Evolutionary conservation across 1,284 basidiomycete species (phyloP).

Genomic region (Trichosporon ovoides): DNA sequence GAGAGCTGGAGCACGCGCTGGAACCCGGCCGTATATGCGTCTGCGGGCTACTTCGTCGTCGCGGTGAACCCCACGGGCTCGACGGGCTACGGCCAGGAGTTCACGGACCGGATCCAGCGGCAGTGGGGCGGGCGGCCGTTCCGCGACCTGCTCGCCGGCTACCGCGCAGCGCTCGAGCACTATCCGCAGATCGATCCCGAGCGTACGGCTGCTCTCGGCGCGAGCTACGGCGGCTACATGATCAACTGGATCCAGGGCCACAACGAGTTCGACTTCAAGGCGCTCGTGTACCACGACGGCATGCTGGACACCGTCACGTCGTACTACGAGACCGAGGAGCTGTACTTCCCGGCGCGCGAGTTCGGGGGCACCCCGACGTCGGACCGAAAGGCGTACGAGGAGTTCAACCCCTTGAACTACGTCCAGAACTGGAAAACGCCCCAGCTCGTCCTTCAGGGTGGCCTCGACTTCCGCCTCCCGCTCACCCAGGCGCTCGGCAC

Average conservation of each 20-base stretch:
- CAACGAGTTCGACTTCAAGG: conserved; percentile 82
- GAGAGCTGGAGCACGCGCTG: conserved; percentile 79
- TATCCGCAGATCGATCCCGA: conserved; percentile 77
- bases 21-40: conserved; percentile 64
- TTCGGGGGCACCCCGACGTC: conserved; percentile 28
- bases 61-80: conserved; percentile 84
- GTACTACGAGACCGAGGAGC: conserved; percentile 67
- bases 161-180: conserved; percentile 62
- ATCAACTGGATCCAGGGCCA: conserved; percentile 88
- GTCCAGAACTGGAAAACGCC: conserved; percentile 81
- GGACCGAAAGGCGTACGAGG: conserved; percentile 36
- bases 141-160: conserved; percentile 69
- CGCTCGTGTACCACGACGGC: conserved; percentile 81
- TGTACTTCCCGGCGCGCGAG: conserved; percentile 37
- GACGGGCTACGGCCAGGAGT: conserved; percentile 80
- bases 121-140: conserved; percentile 58
- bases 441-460: conserved; percentile 75
- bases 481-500: conserved; percentile 74
- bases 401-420: conserved; percentile 63
- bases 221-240: conserved; percentile 50
- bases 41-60: conserved; percentile 66
- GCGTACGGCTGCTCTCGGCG: conserved; percentile 62
- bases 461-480: conserved; percentile 75
- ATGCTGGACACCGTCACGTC: conserved; percentile 56
- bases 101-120: conserved; percentile 61